Evolutionary conservation across 202 grass and related monocot species (phyloP), one percentile per base, ranked within the genome.

Genomic region (Brachypodium distachyon): DNA sequence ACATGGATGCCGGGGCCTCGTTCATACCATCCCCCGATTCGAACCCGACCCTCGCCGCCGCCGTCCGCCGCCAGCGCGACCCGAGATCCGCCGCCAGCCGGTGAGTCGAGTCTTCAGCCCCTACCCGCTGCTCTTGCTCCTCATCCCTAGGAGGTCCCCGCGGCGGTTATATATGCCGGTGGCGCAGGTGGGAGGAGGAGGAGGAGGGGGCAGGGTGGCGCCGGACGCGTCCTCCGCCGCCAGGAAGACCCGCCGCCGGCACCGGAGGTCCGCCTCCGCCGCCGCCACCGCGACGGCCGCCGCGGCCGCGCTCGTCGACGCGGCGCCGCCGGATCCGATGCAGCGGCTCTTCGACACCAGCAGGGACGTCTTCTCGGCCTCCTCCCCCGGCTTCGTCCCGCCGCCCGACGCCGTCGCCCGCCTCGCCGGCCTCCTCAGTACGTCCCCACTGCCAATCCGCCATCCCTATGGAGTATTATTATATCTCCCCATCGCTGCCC

Each of bases 351-450:
- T 87, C 69, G 84, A 87, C 40, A 82, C 83, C 26, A 91, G 94
- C 77, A 68, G 19, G 67, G 86, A 77, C 32, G 84, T 97, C 39
- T 97, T 93, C 51, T 38, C 67, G 3, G 56, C 14, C 6, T 92
- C 88, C 0, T 48, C 44, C 16, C 72, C 90, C 0, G 88, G 91
- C 1, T 51, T 84, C 57, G 91, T 93, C 4, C 91, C 94, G 3
- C 77, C 78, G 21, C 82, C 72, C 10, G 51, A 91, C 26, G 81
- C 82, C 71, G 86, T 97, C 25, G 65, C 28, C 26, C 86, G 91
- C 9, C 88, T 97, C 67, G 74, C 77, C 4, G 84, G 25, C 18
- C 23, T 89, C 77, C 86, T 94, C 50, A 92, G 94, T 97, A 79
- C 40, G 81, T 81, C 6, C 3, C 16, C 39, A 19, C 48, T 21